phyloP scores from a whole-genome alignment of 148 eudicot genomes.

The Vaccinium darrowii region DNA sequence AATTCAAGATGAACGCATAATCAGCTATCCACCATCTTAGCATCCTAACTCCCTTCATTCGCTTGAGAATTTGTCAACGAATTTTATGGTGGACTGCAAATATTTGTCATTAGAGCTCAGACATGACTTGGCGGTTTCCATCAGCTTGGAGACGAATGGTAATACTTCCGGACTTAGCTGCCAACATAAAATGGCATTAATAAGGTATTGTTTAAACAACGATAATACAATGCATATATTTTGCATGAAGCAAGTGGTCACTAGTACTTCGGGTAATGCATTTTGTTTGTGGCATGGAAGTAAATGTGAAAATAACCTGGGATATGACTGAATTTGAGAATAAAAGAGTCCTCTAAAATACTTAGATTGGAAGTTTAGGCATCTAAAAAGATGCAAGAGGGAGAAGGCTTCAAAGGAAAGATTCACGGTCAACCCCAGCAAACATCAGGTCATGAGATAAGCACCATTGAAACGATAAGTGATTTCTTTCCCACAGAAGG shows the following conservation, averaged over 20 bases:
- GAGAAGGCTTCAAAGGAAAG: not conserved
- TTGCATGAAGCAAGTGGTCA: not conserved
- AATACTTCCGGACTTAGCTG: slow-evolving; percentile 35
- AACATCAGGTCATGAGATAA: not conserved
- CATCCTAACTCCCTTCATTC: not conserved
- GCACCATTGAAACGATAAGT: not conserved
- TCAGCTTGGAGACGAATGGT: slow-evolving; percentile 37
- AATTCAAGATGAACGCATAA: not conserved
- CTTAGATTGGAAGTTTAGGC: not conserved
- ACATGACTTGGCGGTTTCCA: slow-evolving; percentile 49
- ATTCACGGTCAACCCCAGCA: not conserved
- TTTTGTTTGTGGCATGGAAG: not conserved
- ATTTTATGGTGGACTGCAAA: slow-evolving; percentile 36
- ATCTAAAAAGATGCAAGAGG: not conserved
- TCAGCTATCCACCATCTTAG: not conserved
- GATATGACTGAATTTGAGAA: not conserved
- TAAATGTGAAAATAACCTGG: not conserved
- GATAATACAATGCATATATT: not conserved
- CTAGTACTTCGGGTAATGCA: not conserved
- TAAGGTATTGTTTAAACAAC: not conserved
- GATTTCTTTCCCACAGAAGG: not conserved
- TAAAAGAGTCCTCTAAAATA: not conserved
- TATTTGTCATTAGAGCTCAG: slow-evolving; percentile 36
- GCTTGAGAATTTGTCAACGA: slow-evolving; percentile 13
- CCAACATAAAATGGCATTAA: not conserved